Conservation (phyloP, 345 rosid species). For the Populus tremula region DNA sequence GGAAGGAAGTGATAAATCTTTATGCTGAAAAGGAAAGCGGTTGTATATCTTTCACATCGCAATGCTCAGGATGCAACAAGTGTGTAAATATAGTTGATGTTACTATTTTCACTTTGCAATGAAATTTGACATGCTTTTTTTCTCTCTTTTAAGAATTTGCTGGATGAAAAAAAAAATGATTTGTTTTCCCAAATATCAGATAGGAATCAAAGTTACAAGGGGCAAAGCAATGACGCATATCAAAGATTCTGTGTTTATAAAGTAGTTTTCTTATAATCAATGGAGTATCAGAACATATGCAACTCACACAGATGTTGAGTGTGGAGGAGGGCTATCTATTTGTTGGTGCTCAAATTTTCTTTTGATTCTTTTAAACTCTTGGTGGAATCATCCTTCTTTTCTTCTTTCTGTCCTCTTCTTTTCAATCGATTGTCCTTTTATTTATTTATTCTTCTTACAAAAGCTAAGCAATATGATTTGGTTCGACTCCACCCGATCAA, state of each 20-base stretch:
- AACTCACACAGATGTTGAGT: background rate
- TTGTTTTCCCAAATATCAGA: background rate
- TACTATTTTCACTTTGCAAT: too few relatives aligned
- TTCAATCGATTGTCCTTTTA: background rate
- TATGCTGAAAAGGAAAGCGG: background rate
- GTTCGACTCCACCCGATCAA: too few relatives aligned
- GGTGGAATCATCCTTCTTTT: background rate
- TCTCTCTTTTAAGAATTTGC: background rate
- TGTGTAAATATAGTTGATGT: too few relatives aligned
- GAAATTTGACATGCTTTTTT: too few relatives aligned
- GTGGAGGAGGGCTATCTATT: background rate
- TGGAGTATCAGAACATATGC: background rate
- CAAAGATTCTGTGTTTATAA: background rate
- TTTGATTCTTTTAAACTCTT: background rate
- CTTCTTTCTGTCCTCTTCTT: background rate
- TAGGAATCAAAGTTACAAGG: background rate
- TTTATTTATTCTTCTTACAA: background rate
- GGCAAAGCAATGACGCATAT: background rate
- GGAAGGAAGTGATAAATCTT: background rate
- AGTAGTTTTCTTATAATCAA: background rate
- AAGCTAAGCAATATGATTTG: background rate
- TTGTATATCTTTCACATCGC: background rate
- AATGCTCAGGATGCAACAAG: too few relatives aligned
- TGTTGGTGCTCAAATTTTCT: background rate
- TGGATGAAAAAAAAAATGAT: background rate